Evolutionary conservation across 179 eudicot species (phyloP).

Genomic region (Pouteria campechiana): DNA sequence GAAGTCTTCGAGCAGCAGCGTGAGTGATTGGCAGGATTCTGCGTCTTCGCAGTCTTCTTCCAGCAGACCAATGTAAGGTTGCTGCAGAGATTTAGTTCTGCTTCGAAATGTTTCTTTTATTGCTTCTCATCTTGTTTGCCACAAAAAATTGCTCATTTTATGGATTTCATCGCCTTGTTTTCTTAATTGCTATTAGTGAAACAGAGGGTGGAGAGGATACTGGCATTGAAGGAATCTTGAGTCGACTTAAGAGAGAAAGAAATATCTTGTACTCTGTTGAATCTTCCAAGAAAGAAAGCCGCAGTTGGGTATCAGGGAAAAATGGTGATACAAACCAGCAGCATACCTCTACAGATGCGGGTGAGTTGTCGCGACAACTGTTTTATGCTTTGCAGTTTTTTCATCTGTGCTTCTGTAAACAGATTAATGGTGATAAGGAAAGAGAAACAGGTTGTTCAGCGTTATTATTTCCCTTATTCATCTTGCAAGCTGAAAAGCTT

Average conservation of each 20-base stretch:
- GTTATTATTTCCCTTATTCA: too few species aligned
- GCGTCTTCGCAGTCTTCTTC: not conserved
- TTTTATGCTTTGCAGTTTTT: not conserved
- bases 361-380: too few species aligned
- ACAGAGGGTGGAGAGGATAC: conserved; percentile 23
- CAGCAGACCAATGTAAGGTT: conserved; percentile 63
- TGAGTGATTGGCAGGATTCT: conserved; percentile 5
- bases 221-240: conserved; percentile 80
- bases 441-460: too few species aligned
- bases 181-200: conserved; percentile 30
- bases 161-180: not conserved
- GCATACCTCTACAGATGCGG: conserved; percentile 19
- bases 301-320: conserved; percentile 6
- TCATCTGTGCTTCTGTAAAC: not conserved
- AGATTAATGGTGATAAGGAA: too few species aligned
- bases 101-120: not conserved
- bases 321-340: conserved; percentile 3
- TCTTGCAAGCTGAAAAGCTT: too few species aligned
- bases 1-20: conserved; percentile 7
- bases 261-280: conserved; percentile 34
- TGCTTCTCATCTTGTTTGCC: not conserved
- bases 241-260: conserved; percentile 70
- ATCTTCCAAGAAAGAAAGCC: conserved; percentile 20
- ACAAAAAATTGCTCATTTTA: too few species aligned
- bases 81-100: conserved; percentile 2